Evolutionary conservation across 257 asterid species (phyloP), one percentile per base, ranked within the genome.

Genomic region (Nicotiana paniculata): DNA sequence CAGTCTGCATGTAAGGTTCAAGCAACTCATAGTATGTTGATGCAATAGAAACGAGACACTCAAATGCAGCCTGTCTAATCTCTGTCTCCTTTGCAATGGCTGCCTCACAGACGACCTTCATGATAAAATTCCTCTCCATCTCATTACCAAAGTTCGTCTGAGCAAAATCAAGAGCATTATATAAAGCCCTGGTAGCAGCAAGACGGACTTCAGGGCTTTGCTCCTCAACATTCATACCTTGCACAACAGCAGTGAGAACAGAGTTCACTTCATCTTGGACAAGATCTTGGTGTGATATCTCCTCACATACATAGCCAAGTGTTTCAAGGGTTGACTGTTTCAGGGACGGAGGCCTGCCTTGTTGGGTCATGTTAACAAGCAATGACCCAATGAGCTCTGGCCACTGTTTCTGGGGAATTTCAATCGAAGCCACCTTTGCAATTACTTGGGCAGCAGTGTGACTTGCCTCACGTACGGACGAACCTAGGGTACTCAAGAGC

Each of bases 101-200:
- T 33, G 97, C 90, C 81, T 93, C 97, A 81, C 97, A 95, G 53
- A 91, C 81, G 77, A 95, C 93, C 88, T 91, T 93, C 97, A 95
- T 93, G 78, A 95, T 92, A 81, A 92, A 93, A 81, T 89, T 90
- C 82, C 98, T 90, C 90, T 95, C 97, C 97, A 93, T 92, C 81
- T 89, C 90, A 69, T 95, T 93, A 16, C 88, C 92, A 75, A 95
- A 95, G 90, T 95, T 95, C n/a, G 97, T 91, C 77, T 91, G 93
- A 21, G 97, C 97, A 92, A 95, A 95, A 82, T 90, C 96, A 67
- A 95, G 96, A 84, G 98, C 97, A 88, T 95, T 95, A 82, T 89
- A 93, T 61, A 95, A 87, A 33, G 98, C 96, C 85, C 86, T 85
- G 62, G 92, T 88, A 13, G 98, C 98, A 81, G 97, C 97, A 28